Conservation (phyloP, 371 early-diverging fungal species). For the Chytridium lagenaria region DNA sequence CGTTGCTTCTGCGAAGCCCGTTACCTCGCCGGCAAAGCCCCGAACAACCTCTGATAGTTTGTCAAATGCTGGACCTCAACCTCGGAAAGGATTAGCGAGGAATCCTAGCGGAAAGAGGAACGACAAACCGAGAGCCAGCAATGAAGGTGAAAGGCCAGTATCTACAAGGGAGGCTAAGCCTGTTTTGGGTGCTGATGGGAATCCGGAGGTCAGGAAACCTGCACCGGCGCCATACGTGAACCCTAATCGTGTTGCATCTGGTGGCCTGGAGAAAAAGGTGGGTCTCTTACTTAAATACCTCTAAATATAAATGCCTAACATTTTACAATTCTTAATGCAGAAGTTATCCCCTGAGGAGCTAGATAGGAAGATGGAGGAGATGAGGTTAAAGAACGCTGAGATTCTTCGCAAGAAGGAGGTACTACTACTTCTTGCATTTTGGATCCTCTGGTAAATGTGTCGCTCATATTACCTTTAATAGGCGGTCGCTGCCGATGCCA, state of each 20-base stretch:
- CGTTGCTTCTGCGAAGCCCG: background rate
- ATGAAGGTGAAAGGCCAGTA: background rate
- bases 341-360: constrained; percentile 37
- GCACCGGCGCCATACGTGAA: constrained; percentile 25
- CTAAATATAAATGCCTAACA: background rate
- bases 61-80: background rate
- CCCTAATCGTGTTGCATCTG: constrained; percentile 32
- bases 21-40: background rate
- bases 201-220: constrained; percentile 5
- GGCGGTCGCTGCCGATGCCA: constrained; percentile 32
- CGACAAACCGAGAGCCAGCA: background rate
- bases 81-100: background rate
- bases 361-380: constrained; percentile 39
- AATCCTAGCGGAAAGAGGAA: background rate
- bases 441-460: background rate
- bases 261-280: constrained; percentile 40
- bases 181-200: no score
- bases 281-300: background rate
- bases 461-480: background rate
- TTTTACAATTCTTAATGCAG: background rate
- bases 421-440: no score
- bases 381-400: constrained; percentile 29
- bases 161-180: background rate
- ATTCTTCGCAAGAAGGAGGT: constrained; percentile 34
- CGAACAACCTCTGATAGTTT: background rate